These are phyloP conservation scores for Capsicum chinense DNA, from an alignment of 257 asterid genomes.

Conservation along the genomic window DNA sequence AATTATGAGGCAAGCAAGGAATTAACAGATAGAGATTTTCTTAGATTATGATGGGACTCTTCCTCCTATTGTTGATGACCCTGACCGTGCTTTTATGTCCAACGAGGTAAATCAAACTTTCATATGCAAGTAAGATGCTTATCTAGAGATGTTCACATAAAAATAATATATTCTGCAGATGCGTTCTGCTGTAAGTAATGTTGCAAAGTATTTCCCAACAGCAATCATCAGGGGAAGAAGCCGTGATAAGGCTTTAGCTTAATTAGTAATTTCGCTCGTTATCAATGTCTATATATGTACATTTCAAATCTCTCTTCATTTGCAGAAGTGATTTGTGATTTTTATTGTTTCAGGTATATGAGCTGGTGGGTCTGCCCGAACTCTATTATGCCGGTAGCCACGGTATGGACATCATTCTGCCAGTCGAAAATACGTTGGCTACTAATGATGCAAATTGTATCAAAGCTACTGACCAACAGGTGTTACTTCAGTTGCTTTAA, in stretches of 20 bases:
- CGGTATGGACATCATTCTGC: conserved; percentile 95
- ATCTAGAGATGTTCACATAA: conserved; percentile 20
- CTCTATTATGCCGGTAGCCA: conserved; percentile 97
- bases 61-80: conserved; percentile 90
- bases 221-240: conserved; percentile 94
- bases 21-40: conserved; percentile 70
- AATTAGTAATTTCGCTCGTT: not conserved
- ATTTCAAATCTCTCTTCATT: not conserved
- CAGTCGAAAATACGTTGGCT: conserved; percentile 44
- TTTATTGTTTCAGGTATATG: conserved; percentile 59
- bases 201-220: conserved; percentile 79
- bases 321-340: conserved; percentile 16
- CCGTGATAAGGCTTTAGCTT: conserved; percentile 66
- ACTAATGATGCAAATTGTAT: conserved; percentile 40
- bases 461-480: conserved; percentile 61
- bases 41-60: conserved; percentile 96
- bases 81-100: conserved; percentile 90
- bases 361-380: conserved; percentile 80
- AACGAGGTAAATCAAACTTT: conserved; percentile 55
- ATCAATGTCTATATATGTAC: not conserved
- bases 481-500: conserved; percentile 25
- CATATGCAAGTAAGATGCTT: conserved; percentile 11
- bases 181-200: conserved; percentile 65
- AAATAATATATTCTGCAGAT: conserved; percentile 53
- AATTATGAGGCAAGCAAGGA: conserved; percentile 56